Evolutionary conservation across 2,329 filamentous ascomycete genomes (phyloP).

Genomic region (Metarhizium humberi): DNA sequence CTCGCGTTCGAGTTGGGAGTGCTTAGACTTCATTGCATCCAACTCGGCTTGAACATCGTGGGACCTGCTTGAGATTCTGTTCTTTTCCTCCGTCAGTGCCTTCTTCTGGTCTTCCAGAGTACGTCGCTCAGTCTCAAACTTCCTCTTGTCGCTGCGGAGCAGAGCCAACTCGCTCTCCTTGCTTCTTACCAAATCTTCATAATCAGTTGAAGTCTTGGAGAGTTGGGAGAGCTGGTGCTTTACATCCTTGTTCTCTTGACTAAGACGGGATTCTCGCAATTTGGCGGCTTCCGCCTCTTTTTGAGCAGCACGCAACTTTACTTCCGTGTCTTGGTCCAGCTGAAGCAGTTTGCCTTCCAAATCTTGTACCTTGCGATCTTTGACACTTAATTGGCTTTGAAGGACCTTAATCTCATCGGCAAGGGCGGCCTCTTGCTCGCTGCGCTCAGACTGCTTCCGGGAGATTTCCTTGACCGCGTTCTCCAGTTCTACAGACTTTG

Average conservation of each 20-base stretch:
- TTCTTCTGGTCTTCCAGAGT: constrained; percentile 72
- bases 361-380: constrained; percentile 83
- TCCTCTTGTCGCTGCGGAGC: constrained; percentile 75
- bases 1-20: constrained; percentile 77
- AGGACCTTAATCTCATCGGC: constrained; percentile 84
- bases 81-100: constrained; percentile 63
- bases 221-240: constrained; percentile 80
- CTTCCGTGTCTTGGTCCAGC: constrained; percentile 78
- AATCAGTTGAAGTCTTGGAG: constrained; percentile 85
- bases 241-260: constrained; percentile 72
- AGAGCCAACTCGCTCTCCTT: constrained; percentile 91
- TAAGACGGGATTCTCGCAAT: constrained; percentile 64
- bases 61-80: constrained; percentile 65
- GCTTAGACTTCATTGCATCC: constrained; percentile 77
- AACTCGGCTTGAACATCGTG: constrained; percentile 82
- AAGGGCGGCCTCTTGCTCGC: constrained; percentile 65
- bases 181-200: constrained; percentile 83
- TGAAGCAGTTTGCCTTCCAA: constrained; percentile 76
- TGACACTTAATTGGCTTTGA: constrained; percentile 78
- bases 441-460: constrained; percentile 60
- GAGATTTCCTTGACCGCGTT: constrained; percentile 61
- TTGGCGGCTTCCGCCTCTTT: constrained; percentile 72
- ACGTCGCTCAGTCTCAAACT: constrained; percentile 70
- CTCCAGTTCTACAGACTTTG: constrained; percentile 61
- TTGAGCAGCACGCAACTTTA: constrained; percentile 68